Evolutionary conservation across 768 basidiomycete genomes (phyloP), one percentile per base, ranked within the genome.

Genomic region (Hysterangium stoloniferum): DNA sequence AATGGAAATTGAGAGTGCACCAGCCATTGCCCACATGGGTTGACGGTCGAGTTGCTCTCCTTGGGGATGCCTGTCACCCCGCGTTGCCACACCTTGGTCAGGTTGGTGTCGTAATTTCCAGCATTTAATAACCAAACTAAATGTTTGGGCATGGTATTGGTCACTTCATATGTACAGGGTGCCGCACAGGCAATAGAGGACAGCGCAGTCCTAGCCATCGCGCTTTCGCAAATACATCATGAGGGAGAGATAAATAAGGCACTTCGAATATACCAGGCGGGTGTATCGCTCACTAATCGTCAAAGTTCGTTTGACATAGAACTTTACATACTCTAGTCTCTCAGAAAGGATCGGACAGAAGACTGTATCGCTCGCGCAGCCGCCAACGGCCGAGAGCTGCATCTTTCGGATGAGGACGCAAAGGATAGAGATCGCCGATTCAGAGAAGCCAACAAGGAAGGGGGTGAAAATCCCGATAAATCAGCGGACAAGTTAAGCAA

Each of bases 101-200:
- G 38, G 53, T 52, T n/a, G 24, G 52, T 5, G 24, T 38, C 20
- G 8, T 25, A 12, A 13, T 42, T 22, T 17, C 19, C 20, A n/a
- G 24, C 33, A n/a, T n/a, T n/a, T n/a, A n/a, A 13, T 8, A 5
- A 20, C 41, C 17, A 13, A 20, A 19, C 33, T 5, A 9, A 34
- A 22, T 53, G 7, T 31, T 17, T 37, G 45, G 41, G 12, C 44
- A 41, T 11, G 38, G 12, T 34, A 22, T 20, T 22, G 17, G 22
- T 31, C 9, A 2, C n/a, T 4, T 20, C 25, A 24, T 24, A 42
- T 15, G 47, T 52, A 1, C 64, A 69, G 54, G 71, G 71, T 5
- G 71, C 70, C 4, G 65, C 71, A 1, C 67, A 71, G 44, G 71
- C 69, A 1, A 63, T 70, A 20, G 71, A 74, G 48, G 71, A 73